Evolutionary conservation across 176 grass and related monocot species (phyloP).

Genomic region (Ensete ventricosum): DNA sequence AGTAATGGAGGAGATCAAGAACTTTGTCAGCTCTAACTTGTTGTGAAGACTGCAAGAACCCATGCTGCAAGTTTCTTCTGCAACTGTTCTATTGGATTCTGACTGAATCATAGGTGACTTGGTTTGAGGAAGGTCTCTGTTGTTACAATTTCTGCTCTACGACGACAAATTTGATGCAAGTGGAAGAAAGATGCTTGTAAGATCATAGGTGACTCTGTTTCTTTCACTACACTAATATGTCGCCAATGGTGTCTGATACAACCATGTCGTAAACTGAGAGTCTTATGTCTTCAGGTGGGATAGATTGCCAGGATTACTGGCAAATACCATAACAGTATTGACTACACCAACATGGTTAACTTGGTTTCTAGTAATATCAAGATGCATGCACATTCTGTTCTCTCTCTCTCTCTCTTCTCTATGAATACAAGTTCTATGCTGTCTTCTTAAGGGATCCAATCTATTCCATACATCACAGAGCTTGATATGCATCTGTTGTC

Average conservation of each 20-base stretch:
- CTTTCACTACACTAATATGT: neutral
- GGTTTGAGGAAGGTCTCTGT: neutral
- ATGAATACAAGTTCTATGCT: neutral
- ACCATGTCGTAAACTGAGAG: neutral
- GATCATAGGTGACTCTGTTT: neutral
- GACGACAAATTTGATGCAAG: neutral
- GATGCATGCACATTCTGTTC: neutral
- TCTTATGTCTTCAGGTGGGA: neutral
- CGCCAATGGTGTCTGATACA: neutral
- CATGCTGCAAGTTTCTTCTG: neutral
- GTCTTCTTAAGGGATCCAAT: too few species aligned
- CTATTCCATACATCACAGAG: too few species aligned
- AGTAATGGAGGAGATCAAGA: conserved; percentile 92
- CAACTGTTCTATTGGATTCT: conserved; percentile 14
- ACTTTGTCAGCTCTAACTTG: conserved; percentile 64
- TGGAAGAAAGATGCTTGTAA: neutral
- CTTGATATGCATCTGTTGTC: too few species aligned
- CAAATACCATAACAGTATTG: neutral
- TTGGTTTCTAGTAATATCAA: neutral
- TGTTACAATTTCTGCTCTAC: neutral
- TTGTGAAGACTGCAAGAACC: conserved; percentile 26
- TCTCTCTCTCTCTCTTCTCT: neutral
- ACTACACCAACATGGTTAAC: neutral
- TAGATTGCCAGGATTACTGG: neutral
- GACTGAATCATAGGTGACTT: conserved; percentile 10